Percentiles rank a stretch among this genome's conserved stretches.
Conservation (phyloP, 2,329 filamentous ascomycete genomes). For the Ustulina deusta region DNA sequence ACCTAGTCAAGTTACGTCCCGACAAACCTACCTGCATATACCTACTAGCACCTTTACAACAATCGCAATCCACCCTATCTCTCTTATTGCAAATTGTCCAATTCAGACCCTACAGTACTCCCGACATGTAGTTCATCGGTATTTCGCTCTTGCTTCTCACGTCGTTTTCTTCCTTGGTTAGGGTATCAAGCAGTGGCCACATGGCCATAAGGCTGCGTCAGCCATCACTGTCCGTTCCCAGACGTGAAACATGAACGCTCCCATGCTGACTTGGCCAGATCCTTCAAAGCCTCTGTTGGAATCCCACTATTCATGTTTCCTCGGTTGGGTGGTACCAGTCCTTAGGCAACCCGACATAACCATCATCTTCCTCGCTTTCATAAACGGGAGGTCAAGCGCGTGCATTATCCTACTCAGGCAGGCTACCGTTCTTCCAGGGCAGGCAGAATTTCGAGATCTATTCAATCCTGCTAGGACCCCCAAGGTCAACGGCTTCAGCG, state of each 20-base stretch:
- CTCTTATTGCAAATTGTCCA: neutral
- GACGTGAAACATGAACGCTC: constrained; percentile 28
- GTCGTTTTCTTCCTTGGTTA: neutral
- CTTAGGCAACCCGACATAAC: neutral
- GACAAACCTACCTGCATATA: neutral
- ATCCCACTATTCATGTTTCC: neutral
- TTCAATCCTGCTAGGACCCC: neutral
- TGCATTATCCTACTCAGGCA: no score
- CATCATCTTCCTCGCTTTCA: constrained; percentile 6
- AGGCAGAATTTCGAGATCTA: neutral
- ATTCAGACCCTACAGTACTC: no score
- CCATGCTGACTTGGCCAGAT: neutral
- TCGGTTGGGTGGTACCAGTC: neutral
- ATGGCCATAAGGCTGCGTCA: constrained; percentile 26
- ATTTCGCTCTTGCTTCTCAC: neutral
- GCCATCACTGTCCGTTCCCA: constrained; percentile 2
- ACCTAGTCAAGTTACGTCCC: no score
- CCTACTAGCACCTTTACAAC: no score
- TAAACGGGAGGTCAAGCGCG: neutral
- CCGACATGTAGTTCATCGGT: neutral
- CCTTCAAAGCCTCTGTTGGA: neutral
- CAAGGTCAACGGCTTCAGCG: constrained; percentile 6
- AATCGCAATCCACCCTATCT: no score
- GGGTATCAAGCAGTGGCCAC: neutral
- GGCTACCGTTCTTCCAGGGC: neutral